These are phyloP conservation scores for Cryphonectria nitschkei DNA, from an alignment of 2,329 filamentous ascomycete species.

Conservation along the genomic window DNA sequence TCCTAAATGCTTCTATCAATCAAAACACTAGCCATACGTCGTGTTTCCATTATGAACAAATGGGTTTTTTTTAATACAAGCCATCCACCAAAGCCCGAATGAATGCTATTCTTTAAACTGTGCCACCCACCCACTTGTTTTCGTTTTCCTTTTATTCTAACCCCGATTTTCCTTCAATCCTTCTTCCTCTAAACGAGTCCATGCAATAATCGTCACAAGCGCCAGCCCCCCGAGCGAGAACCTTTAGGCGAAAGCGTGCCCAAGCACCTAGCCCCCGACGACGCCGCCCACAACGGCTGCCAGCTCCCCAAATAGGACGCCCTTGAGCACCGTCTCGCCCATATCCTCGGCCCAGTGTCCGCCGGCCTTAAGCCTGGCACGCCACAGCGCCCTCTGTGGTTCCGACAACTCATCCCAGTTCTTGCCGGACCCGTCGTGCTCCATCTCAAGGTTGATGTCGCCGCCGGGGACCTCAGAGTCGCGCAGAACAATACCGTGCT, in stretches of 20 bases:
- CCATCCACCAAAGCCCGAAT: neutral
- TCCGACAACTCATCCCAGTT: constrained; percentile 72
- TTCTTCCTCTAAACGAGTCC: neutral
- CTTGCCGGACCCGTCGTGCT: constrained; percentile 58
- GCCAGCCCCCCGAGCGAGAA: neutral
- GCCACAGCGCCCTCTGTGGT: constrained; percentile 70
- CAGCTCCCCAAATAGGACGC: constrained; percentile 76
- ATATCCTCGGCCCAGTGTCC: constrained; percentile 81
- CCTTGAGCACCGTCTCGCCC: constrained; percentile 76
- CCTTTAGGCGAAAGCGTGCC: neutral
- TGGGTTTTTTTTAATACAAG: neutral
- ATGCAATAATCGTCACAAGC: neutral
- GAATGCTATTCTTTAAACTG: neutral
- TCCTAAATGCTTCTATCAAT: neutral
- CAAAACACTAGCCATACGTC: neutral
- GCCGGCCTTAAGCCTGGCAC: constrained; percentile 62
- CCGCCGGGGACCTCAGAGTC: constrained; percentile 32
- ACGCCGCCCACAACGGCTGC: constrained; percentile 63
- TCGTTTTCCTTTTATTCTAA: neutral
- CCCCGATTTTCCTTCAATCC: neutral
- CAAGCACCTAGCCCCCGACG: constrained; percentile 44
- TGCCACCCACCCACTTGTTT: neutral
- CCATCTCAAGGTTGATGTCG: constrained; percentile 44
- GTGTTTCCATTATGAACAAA: neutral
- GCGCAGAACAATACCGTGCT: constrained; percentile 31